Base-by-base conservation (phyloP, 192 early-diverging fungal genomes). In the Chytriomyces confervae region DNA sequence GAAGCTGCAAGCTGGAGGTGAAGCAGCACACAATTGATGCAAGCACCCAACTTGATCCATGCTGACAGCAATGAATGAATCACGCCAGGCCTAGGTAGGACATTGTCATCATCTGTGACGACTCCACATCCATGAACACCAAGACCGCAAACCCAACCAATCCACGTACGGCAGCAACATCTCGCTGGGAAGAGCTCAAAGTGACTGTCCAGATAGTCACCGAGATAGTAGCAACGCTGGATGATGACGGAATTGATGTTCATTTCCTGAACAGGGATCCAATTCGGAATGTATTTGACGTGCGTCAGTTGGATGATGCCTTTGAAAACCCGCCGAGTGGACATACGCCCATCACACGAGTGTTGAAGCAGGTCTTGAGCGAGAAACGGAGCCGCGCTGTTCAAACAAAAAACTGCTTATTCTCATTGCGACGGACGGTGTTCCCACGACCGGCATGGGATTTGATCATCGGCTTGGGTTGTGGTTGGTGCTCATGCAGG, bases 141-240 rank as follows among this genome's bases (percentile, higher is more conserved):
- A 18, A 16, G 7, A 27, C 29, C 3, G 61, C 71, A 45, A 36
- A 36, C 0, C 24, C 24, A 27, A 69, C 67, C 10, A 16, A 23
- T 20, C 16, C 16, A n/a, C 72, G 61, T 44, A 8, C 69, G 24
- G 43, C 50, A 18, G 47, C 53, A 5, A 69, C 61, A 18, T 72
- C 69, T 11, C 77, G 77, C 3, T 78, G 77, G 77, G 77, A 78
- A 20, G 77, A 72, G 43, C 68, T 78, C 46, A 78, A 69, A 74
- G 16, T 13, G 13, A 71, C 67, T 44, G 51, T 78, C 53, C 10
- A 47, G 16, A 78, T 75, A 2, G 67, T 78, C 47, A 62, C 61
- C 0, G 77, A 67, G n/a, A 46, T 78, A 61, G 77, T 57, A 1
- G 46, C 77, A 10, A 62, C 66, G 20, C 45, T 72, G 1, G 77